Conservation (phyloP, 1,284 basidiomycete species). For the Ceratobasidium sp. region DNA sequence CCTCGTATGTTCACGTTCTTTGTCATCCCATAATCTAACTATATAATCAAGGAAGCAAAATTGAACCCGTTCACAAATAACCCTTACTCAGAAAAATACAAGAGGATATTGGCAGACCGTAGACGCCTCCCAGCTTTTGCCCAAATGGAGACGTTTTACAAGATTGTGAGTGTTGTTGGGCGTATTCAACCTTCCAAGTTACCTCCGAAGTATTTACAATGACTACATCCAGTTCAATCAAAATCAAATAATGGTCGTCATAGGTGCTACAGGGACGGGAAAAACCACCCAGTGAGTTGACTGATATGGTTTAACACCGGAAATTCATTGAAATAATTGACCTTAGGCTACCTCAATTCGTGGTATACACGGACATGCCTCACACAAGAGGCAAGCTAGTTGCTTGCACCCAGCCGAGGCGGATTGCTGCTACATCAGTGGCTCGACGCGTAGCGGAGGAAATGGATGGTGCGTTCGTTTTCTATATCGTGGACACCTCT, state of each 20-base stretch:
- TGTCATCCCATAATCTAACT: constrained; percentile 8
- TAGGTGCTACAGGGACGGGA: constrained; percentile 97
- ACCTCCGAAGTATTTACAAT: no score
- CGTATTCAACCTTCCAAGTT: background rate
- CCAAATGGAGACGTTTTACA: constrained; percentile 93
- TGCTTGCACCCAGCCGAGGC: constrained; percentile 96
- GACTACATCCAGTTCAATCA: constrained; percentile 72
- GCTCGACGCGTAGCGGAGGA: constrained; percentile 99
- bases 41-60: constrained; percentile 70
- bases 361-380: constrained; percentile 92
- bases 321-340: constrained; percentile 43
- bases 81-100: constrained; percentile 84
- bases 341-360: constrained; percentile 89
- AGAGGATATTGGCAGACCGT: constrained; percentile 85
- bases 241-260: constrained; percentile 94
- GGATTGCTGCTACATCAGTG: constrained; percentile 98
- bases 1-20: constrained; percentile 66
- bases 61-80: constrained; percentile 89
- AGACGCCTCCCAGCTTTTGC: constrained; percentile 92
- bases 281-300: constrained; percentile 93
- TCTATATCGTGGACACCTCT: background rate
- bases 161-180: constrained; percentile 69
- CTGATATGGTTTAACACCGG: constrained; percentile 46
- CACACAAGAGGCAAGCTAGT: constrained; percentile 90
- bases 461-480: constrained; percentile 80